Base-by-base conservation (phyloP, 1,284 basidiomycete species). In the Vanrija sp. region DNA sequence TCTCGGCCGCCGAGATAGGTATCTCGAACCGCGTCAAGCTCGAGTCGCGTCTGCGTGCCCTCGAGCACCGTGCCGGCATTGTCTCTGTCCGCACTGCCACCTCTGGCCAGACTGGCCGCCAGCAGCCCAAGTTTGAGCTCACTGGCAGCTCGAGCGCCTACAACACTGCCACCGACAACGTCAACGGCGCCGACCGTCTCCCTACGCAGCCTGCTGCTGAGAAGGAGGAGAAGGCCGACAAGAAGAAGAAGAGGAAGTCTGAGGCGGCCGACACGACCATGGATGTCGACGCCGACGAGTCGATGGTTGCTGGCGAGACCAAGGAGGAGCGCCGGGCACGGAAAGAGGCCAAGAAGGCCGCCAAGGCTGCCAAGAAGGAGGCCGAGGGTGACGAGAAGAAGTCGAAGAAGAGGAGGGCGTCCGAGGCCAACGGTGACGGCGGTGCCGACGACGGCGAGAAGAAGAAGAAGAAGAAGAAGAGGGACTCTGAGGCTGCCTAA, bases 21-120 rank as follows among this genome's bases (percentile, higher is more conserved):
- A 78, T 97, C 61, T 89, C 93, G 69, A 90, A 93, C 76, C 89
- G 95, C 45, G 85, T 88, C 60, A 97, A 96, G 78, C 86, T 98
- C 59, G 96, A 98, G 77, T 89, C 91, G 16, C 87, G 95, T 39
- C 79, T 98, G 42, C 89, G 92, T 36, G 85, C 86, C 2, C 82
- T 98, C 44, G 94, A 98, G 72, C 82, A 87, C 68, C 85, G 89
- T 60, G 80, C 81, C 44, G 92, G 93, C 57, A 80, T 85, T 41
- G 80, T 83, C 25, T 76, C 72, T 77, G 83, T 64, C 78, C 84
- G 63, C 82, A 85, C 62, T 78, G 83, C 64, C 83, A 85, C 74
- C 49, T 59, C 65, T 38, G 75, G 73, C 41, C 79, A 81, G 27
- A 81, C 84, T 54, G 78, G 78, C 49, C 80, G 81, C 67, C 87